Evolutionary conservation across 352 stramenopile species (phyloP).

Genomic region (Pythium volutum): DNA sequence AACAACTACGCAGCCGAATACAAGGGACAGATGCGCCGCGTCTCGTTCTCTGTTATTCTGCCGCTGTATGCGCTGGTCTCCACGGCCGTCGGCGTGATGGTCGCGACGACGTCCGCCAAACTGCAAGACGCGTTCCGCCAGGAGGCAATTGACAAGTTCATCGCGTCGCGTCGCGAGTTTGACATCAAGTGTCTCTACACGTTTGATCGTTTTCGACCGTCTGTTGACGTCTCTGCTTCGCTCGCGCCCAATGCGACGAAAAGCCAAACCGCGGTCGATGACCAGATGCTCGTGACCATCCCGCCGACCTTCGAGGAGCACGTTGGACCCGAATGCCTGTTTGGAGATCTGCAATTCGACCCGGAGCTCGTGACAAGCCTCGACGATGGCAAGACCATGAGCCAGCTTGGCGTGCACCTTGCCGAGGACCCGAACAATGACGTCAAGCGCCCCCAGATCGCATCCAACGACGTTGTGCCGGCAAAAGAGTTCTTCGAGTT

Average conservation of each 20-base stretch:
- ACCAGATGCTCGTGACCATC: conserved; percentile 11
- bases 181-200: conserved; percentile 39
- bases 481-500: conserved; percentile 50
- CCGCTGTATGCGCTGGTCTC: neutral
- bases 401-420: conserved; percentile 48
- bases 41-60: neutral
- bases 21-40: neutral
- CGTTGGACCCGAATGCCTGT: conserved; percentile 38
- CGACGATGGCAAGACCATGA: conserved; percentile 25
- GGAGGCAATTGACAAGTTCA: conserved; percentile 23
- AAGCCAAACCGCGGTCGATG: neutral
- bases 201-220: conserved; percentile 27
- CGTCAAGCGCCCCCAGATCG: conserved; percentile 44
- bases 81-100: neutral
- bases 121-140: neutral
- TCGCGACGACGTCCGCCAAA: neutral
- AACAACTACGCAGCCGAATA: neutral
- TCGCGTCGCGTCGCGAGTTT: conserved; percentile 9
- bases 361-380: conserved; percentile 41
- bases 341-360: conserved; percentile 59
- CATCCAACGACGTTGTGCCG: conserved; percentile 42
- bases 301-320: conserved; percentile 28
- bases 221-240: conserved; percentile 2
- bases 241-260: neutral
- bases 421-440: conserved; percentile 27